Evolutionary conservation across 202 grass and related monocot species (phyloP), one percentile per base, ranked within the genome.

Genomic region (Alloteropsis angusta): DNA sequence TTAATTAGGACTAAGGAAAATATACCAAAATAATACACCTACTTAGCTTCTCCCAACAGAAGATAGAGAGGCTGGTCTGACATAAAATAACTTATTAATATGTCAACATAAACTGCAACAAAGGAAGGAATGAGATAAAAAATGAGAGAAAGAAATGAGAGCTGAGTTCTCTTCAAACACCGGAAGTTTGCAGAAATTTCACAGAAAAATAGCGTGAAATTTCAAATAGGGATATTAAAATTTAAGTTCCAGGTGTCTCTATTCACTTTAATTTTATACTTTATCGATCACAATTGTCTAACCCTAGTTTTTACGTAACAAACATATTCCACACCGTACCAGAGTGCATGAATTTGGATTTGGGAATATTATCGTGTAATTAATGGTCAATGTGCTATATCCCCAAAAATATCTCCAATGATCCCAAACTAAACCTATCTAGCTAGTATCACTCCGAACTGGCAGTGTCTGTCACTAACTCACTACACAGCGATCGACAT

Each of bases 61-160:
- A 59, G 9, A 60, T 21, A 17, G 6, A 21, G 4, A 3, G 7
- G 76, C 22, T 7, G 4, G 56, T 57, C 28, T 54, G 54, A 55
- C 56, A 82, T 82, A 71, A 77, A 86, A 82, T 76, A 46, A 71
- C 37, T 25, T 32, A 14, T 22, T 77, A 58, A 16, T 54, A 54
- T 53, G 5, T 9, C 18, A 73, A 7, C 22, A 36, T 7, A 49
- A 49, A 72, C 5, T 11, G 15, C 16, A 74, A 43, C 5, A 45
- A 7, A 70, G 6, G 6, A 28, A 3, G 25, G 16, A 9, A 4
- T 13, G 7, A 2, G 32, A 25, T 1, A 44, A 19, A 0, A 6
- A 35, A 57, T n/a, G n/a, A 12, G 22, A 21, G 0, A 17, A 55
- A 46, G 0, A 23, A 18, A 21, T 34, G 12, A 9, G 16, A 16